phyloP scores from a whole-genome alignment of 345 rosid species.

The Rhizophora apiculata region DNA sequence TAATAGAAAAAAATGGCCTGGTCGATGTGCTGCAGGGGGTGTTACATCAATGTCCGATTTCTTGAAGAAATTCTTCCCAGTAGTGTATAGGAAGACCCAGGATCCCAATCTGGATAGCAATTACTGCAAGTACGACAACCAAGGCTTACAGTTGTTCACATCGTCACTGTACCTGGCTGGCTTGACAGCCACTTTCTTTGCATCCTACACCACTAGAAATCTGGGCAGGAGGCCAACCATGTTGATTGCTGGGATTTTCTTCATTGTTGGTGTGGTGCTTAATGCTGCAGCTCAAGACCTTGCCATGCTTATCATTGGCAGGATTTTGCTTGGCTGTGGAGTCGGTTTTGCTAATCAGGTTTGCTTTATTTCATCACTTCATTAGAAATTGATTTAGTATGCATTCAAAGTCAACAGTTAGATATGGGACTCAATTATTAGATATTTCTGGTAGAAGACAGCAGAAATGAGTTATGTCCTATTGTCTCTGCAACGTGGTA shows the following conservation, averaged over 20 bases:
- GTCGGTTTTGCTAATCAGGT: constrained; percentile 96
- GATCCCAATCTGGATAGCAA: constrained; percentile 38
- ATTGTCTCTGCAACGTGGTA: too few species aligned
- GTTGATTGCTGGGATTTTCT: constrained; percentile 89
- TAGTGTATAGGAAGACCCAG: constrained; percentile 41
- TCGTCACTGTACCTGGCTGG: constrained; percentile 94
- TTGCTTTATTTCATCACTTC: neutral
- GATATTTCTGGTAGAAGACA: neutral
- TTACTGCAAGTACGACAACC: constrained; percentile 93
- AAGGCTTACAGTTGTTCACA: constrained; percentile 83
- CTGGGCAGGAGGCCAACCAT: constrained; percentile 74
- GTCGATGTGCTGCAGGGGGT: constrained; percentile 50
- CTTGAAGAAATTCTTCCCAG: constrained; percentile 77
- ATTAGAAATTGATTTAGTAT: neutral
- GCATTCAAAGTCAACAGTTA: neutral
- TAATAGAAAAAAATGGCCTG: neutral
- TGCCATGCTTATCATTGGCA: constrained; percentile 84
- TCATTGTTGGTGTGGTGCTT: constrained; percentile 64
- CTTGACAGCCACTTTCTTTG: constrained; percentile 79
- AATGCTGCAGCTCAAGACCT: constrained; percentile 76
- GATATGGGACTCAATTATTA: neutral
- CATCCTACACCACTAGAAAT: constrained; percentile 86
- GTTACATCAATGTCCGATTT: constrained; percentile 87
- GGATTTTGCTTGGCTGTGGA: constrained; percentile 90
- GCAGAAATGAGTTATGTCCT: too few species aligned